These are phyloP conservation scores for Circinella minor DNA, from an alignment of 371 early-diverging fungal species.

Conservation along the genomic window DNA sequence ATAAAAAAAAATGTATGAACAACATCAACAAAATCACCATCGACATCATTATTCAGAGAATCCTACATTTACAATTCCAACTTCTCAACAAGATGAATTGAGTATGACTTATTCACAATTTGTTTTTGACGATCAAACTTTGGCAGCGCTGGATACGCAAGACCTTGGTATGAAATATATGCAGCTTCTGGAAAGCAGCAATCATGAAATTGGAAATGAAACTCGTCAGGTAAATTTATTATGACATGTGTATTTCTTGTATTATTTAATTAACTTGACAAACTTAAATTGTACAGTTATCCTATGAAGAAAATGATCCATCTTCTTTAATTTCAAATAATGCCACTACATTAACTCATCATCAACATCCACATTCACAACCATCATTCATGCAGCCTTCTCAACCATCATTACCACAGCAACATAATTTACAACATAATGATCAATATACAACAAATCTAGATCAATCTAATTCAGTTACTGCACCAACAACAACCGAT, in stretches of 20 bases:
- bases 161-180: slow-evolving; percentile 7
- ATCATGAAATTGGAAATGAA: neutral
- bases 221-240: neutral
- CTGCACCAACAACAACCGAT: neutral
- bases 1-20: neutral
- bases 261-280: neutral
- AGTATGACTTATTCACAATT: slow-evolving; percentile 1
- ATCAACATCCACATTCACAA: neutral
- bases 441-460: neutral
- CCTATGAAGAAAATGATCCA: neutral
- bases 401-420: neutral
- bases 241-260: neutral
- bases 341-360: neutral
- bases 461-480: neutral
- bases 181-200: slow-evolving; percentile 10
- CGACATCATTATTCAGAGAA: neutral
- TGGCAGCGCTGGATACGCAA: slow-evolving; percentile 4
- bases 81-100: neutral
- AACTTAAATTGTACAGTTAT: neutral
- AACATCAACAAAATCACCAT: neutral
- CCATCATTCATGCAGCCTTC: neutral
- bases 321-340: neutral
- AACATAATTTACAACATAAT: neutral
- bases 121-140: slow-evolving; percentile 2
- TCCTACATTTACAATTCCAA: neutral